phyloP scores from a whole-genome alignment of 306 rosid genomes.

The Glycine latifolia region DNA sequence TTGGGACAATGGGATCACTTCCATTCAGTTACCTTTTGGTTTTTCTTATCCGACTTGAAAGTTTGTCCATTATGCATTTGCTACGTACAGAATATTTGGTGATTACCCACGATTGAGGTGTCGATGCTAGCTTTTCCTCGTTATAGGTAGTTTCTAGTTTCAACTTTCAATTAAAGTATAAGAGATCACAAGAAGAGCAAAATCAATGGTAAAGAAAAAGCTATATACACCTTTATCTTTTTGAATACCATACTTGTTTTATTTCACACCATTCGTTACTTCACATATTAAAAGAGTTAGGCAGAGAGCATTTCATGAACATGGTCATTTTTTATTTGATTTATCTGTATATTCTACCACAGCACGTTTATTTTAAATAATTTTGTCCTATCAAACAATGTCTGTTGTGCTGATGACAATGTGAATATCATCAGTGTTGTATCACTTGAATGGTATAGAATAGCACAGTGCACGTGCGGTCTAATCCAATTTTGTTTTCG shows the following conservation, averaged over 20 bases:
- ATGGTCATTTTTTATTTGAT: background rate
- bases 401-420: background rate
- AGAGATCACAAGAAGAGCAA: background rate
- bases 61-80: background rate
- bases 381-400: background rate
- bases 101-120: background rate
- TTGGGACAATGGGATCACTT: background rate
- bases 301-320: slow-evolving; percentile 2
- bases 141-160: background rate
- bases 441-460: too few relatives aligned
- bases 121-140: background rate
- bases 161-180: background rate
- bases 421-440: background rate
- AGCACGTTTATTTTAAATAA: background rate
- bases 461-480: background rate
- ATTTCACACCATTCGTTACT: background rate
- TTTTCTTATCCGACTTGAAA: background rate
- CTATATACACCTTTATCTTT: background rate
- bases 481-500: background rate
- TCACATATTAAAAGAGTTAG: slow-evolving; percentile 13
- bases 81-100: background rate
- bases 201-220: background rate
- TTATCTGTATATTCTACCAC: background rate
- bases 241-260: background rate
- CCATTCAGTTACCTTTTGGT: background rate